Evolutionary conservation across 257 asterid genomes (phyloP).

Genomic region (Ilex asprella): DNA sequence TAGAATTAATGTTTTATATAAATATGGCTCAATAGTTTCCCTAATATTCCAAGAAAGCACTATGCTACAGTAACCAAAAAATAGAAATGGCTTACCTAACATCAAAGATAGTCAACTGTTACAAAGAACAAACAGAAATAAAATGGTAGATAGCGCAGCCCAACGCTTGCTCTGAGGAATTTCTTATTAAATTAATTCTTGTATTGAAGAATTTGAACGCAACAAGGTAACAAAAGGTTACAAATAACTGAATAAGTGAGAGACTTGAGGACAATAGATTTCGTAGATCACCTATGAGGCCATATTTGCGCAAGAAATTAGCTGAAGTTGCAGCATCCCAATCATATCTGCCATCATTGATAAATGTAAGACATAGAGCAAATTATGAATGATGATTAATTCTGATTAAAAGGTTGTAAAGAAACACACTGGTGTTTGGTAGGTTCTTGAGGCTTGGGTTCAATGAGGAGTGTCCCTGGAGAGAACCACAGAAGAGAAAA

Average conservation of each 20-base stretch:
- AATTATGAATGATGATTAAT: neutral
- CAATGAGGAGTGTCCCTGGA: slow-evolving; percentile 84
- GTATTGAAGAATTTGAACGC: no score
- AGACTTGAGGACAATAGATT: no score
- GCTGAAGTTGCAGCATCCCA: slow-evolving; percentile 99
- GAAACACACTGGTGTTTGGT: slow-evolving; percentile 83
- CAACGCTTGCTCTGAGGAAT: neutral
- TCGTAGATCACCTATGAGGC: slow-evolving; percentile 53
- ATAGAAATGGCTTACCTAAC: no score
- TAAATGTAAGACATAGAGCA: neutral
- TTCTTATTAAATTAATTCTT: no score
- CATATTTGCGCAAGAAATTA: slow-evolving; percentile 85
- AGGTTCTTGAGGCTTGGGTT: slow-evolving; percentile 99
- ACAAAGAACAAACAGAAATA: no score
- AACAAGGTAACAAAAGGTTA: neutral
- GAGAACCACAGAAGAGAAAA: slow-evolving; percentile 1
- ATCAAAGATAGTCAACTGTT: neutral
- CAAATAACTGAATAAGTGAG: no score
- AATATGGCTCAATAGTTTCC: no score
- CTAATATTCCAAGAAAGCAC: no score
- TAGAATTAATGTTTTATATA: no score
- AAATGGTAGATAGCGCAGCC: no score
- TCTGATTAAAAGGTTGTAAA: neutral
- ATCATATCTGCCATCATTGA: slow-evolving; percentile 56
- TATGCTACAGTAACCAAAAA: no score